Evolutionary conservation across 2,329 filamentous ascomycete species (phyloP).

Genomic region (Neoascochyta sp.): DNA sequence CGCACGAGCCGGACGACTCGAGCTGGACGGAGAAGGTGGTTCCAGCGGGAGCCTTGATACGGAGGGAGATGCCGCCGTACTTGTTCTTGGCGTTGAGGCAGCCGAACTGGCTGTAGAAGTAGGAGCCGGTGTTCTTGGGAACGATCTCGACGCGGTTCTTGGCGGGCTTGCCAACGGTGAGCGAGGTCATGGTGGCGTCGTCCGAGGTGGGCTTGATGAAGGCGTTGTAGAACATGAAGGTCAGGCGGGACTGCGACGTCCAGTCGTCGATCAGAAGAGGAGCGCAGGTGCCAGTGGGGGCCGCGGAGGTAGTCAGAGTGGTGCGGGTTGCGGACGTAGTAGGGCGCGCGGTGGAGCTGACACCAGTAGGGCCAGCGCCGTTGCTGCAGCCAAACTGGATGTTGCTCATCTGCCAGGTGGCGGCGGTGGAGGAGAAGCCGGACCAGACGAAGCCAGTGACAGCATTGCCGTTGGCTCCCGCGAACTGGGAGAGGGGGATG

Average conservation of each 20-base stretch:
- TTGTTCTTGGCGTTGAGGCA: slow-evolving; percentile 51
- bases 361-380: slow-evolving; percentile 3
- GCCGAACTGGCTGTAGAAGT: slow-evolving; percentile 57
- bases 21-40: slow-evolving; percentile 53
- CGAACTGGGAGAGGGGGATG: slow-evolving; percentile 50
- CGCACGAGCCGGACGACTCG: slow-evolving; percentile 47
- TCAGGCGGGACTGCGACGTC: slow-evolving; percentile 59
- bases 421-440: slow-evolving; percentile 37
- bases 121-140: slow-evolving; percentile 48
- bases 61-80: slow-evolving; percentile 56
- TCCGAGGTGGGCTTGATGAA: slow-evolving; percentile 55
- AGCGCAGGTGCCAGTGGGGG: slow-evolving; percentile 39
- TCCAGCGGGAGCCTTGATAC: slow-evolving; percentile 53
- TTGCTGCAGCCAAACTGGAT: slow-evolving; percentile 46
- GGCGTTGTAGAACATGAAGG: slow-evolving; percentile 60
- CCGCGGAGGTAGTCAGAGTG: slow-evolving; percentile 9
- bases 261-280: slow-evolving; percentile 57
- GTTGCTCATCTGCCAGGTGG: slow-evolving; percentile 50
- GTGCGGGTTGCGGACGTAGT: slow-evolving; percentile 4
- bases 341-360: slow-evolving; percentile 5
- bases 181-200: slow-evolving; percentile 55
- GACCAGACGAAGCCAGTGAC: slow-evolving; percentile 47
- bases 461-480: slow-evolving; percentile 50
- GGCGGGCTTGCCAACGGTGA: slow-evolving; percentile 49
- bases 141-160: slow-evolving; percentile 52